Base-by-base conservation (phyloP, 345 rosid species). In the Hibiscus trionum region DNA sequence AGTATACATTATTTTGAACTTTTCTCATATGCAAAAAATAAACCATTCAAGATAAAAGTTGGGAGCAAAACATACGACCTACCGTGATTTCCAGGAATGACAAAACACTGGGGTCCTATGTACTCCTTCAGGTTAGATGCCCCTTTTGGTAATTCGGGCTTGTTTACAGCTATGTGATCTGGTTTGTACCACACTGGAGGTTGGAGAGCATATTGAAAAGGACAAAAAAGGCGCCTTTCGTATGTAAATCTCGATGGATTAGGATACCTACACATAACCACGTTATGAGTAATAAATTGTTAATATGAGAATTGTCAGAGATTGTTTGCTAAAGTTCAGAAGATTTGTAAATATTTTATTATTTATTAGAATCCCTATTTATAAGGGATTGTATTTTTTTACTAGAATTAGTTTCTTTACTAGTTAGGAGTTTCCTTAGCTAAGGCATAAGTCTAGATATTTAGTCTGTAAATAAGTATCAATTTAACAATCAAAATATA, bases 31-130 rank as follows among this genome's bases (percentile, higher is more conserved):
- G 42, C 42, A 37, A 37, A 6, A 37, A 37, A 65, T 17, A 37
- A 7, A 37, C 8, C 11, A 61, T 59, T 61, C 17, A n/a, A 57
- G 73, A 67, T 37, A 24, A 71, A 77, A 56, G 71, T 70, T 70
- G 42, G 42, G 55, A 49, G 31, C 37, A 72, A 69, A 71, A 66
- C 67, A 73, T 52, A 76, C 60, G 71, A 85, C 97, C 68, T 61
- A 95, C 99, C 99, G 76, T 95, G 99, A 76, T 95, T 95, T 83
- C 99, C 99, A 69, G 99, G 99, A 78, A 95, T 92, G 71, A 88
- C 62, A 76, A 92, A 95, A 79, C 96, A 88, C 81, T 92, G 98
- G 35, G 99, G 99, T 55, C 99, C 99, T 61, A 86, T 84, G 84
- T 92, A 95, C 61, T 88, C 83, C 89, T 88, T 89, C 72, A 95